Percentiles rank a stretch among this genome's conserved stretches.
Evolutionary conservation across 2,329 filamentous ascomycete species (phyloP).

Genomic region (Dactylellina drechsleri): DNA sequence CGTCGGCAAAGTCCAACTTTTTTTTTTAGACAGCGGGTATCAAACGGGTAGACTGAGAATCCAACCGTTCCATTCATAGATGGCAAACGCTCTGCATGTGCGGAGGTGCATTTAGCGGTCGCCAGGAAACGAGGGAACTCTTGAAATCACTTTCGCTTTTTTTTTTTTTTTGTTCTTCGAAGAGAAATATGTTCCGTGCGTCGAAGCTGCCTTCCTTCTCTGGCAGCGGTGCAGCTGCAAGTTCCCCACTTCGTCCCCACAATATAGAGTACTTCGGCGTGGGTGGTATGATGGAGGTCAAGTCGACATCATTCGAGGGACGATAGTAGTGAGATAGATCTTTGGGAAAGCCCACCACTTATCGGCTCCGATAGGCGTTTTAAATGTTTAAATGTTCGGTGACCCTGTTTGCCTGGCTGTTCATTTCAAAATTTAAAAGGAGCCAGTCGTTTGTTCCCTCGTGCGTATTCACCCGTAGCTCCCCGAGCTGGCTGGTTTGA

Average conservation of each 20-base stretch:
- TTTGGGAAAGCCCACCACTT: conserved; percentile 36
- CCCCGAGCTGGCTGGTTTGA: conserved; percentile 43
- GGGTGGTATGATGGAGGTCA: conserved; percentile 41
- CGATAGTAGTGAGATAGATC: conserved; percentile 22
- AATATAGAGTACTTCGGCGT: conserved; percentile 15
- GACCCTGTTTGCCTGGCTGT: conserved; percentile 48
- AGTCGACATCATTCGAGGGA: conserved; percentile 8
- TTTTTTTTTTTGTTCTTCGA: conserved; percentile 15
- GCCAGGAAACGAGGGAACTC: conserved; percentile 16
- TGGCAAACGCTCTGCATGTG: too few relatives aligned
- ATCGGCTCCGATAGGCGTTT: conserved; percentile 50
- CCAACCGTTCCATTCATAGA: too few relatives aligned
- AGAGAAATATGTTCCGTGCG: conserved; percentile 55
- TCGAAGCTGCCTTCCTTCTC: conserved; percentile 55
- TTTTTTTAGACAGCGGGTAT: conserved; percentile 23
- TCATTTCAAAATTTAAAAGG: conserved; percentile 48
- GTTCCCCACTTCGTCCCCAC: conserved; percentile 52
- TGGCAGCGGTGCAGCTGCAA: conserved; percentile 37
- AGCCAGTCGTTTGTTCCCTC: conserved; percentile 50
- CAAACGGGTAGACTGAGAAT: conserved; percentile 31
- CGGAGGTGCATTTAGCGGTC: conserved; percentile 13
- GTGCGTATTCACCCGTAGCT: conserved; percentile 49
- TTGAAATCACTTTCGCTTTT: conserved; percentile 28
- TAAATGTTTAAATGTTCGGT: conserved; percentile 38
- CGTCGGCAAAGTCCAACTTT: conserved; percentile 26